Evolutionary conservation across 2,329 filamentous ascomycete species (phyloP).

Genomic region (Arthroderma uncinatum): DNA sequence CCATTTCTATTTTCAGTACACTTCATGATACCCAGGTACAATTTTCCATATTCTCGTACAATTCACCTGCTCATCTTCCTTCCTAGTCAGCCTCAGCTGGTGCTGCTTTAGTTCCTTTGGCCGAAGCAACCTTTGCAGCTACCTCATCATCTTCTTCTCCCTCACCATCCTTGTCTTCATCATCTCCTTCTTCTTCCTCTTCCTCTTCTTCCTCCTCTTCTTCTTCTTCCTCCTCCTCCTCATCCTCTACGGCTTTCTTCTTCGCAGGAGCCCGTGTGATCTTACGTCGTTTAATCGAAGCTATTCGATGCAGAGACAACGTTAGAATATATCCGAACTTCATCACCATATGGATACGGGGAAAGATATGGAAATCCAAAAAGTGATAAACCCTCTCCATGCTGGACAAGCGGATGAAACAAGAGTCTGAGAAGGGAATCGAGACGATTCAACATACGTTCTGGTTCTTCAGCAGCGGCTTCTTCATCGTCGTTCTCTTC

Average conservation of each 20-base stretch:
- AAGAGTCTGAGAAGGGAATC: neutral
- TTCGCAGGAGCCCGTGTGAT: slow-evolving; percentile 14
- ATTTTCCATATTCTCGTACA: neutral
- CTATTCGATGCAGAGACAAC: neutral
- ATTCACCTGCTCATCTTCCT: neutral
- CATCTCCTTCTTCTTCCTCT: slow-evolving; percentile 21
- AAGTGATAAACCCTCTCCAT: neutral
- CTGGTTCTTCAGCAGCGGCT: slow-evolving; percentile 18
- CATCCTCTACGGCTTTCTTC: slow-evolving; percentile 4
- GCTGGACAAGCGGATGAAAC: neutral
- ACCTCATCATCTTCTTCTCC: slow-evolving; percentile 19
- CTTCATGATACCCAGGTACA: neutral
- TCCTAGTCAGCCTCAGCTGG: neutral
- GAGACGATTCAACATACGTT: slow-evolving; percentile 10
- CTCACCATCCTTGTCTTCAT: slow-evolving; percentile 21
- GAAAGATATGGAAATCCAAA: no score
- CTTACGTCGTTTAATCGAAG: slow-evolving; percentile 21
- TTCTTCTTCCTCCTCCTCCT: slow-evolving; percentile 20
- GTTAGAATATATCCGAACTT: neutral
- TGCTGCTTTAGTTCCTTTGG: neutral
- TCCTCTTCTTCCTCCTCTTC: slow-evolving; percentile 21
- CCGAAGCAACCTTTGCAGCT: slow-evolving; percentile 4
- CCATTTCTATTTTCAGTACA: neutral
- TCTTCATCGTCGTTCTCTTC: slow-evolving; percentile 18
- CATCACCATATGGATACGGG: neutral